phyloP scores from a whole-genome alignment of 805 yeast genomes.

The Nakazawaea holstii region DNA sequence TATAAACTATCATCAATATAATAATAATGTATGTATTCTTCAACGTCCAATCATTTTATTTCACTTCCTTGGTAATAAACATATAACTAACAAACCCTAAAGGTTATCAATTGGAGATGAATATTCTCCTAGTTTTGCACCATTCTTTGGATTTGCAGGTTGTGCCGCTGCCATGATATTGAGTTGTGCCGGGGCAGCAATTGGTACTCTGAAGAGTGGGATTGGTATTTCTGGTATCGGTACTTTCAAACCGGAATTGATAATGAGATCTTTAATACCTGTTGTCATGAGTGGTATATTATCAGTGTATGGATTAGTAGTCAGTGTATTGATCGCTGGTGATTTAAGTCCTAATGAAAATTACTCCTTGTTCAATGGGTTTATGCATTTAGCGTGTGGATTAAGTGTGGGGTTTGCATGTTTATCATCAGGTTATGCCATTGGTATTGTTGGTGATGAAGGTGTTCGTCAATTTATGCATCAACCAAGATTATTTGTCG shows the following conservation, averaged over 20 bases:
- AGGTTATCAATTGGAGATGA: conserved; percentile 36
- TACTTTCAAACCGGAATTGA: conserved; percentile 93
- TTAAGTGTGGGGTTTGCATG: conserved; percentile 95
- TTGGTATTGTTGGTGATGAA: conserved; percentile 99
- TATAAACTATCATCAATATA: too few relatives aligned
- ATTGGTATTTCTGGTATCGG: conserved; percentile 98
- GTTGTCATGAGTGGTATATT: conserved; percentile 98
- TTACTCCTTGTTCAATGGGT: conserved; percentile 91
- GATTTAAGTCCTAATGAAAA: conserved; percentile 72
- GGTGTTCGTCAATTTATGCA: conserved; percentile 98
- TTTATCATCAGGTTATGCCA: conserved; percentile 94
- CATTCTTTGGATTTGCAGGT: conserved; percentile 97
- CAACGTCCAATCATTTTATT: not conserved
- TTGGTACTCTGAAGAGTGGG: conserved; percentile 97
- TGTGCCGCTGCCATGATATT: conserved; percentile 90
- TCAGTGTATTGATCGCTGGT: conserved; percentile 91
- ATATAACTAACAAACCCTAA: not conserved
- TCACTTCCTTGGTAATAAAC: not conserved
- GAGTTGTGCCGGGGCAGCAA: conserved; percentile 96
- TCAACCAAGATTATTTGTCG: conserved; percentile 97
- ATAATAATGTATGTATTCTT: not conserved
- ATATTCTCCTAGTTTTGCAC: conserved; percentile 88
- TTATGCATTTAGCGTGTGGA: conserved; percentile 97
- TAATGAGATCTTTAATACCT: conserved; percentile 93
- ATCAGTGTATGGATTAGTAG: conserved; percentile 95